A percentile compares a stretch with the other conserved stretches of the same genome.
These are phyloP conservation scores for Lactarius evosmus DNA, from an alignment of 768 basidiomycete species.

Conservation along the genomic window DNA sequence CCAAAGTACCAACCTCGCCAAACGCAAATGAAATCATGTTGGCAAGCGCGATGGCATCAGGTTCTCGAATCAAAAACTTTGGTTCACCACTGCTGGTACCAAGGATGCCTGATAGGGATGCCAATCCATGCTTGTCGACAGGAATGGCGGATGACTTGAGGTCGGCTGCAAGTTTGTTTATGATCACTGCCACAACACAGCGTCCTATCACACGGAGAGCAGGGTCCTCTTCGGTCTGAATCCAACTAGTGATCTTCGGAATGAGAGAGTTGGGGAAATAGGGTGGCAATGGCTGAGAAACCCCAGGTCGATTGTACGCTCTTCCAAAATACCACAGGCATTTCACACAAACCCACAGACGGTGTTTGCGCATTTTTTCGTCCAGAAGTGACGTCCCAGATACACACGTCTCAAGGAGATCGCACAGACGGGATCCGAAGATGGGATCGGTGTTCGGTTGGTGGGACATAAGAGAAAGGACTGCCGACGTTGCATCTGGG, in stretches of 20 bases:
- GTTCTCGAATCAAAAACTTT: background rate
- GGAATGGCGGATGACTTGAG: background rate
- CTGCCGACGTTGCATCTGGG: slow-evolving; percentile 4
- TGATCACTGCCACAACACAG: background rate
- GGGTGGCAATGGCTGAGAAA: background rate
- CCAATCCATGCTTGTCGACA: background rate
- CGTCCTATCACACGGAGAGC: slow-evolving; percentile 1
- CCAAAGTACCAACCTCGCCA: background rate
- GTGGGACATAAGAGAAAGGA: background rate
- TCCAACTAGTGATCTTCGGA: background rate
- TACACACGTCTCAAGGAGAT: slow-evolving; percentile 14
- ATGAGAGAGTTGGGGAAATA: slow-evolving; percentile 4
- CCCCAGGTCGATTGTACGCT: background rate
- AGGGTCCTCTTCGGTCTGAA: slow-evolving; percentile 1
- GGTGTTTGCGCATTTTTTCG: background rate
- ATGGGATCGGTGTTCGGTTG: background rate
- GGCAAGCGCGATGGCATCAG: background rate
- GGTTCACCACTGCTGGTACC: background rate
- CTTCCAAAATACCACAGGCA: slow-evolving; percentile 10
- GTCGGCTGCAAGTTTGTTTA: slow-evolving; percentile 1
- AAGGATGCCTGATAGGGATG: background rate
- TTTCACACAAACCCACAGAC: slow-evolving; percentile 5
- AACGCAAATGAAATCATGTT: background rate
- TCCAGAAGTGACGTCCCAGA: background rate
- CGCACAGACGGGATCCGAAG: slow-evolving; percentile 6